Conservation (phyloP, 2,329 filamentous ascomycete genomes). For the Ophiostoma himal-ulmi region DNA sequence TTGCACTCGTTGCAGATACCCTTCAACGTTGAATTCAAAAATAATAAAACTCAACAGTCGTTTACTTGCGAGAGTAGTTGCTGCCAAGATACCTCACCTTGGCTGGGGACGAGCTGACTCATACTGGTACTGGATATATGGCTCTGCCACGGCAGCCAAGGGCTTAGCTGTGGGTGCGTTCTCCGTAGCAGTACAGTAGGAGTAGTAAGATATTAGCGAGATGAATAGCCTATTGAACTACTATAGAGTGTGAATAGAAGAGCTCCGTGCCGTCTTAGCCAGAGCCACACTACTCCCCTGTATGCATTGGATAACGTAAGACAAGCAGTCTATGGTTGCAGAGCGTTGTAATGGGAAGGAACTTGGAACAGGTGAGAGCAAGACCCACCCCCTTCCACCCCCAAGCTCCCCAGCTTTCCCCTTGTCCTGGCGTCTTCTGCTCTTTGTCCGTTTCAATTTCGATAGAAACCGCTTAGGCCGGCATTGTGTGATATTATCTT, state of each 20-base stretch:
- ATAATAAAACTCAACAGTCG: too few relatives aligned
- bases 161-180: neutral
- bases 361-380: neutral
- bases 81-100: too few relatives aligned
- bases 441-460: neutral
- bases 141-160: constrained; percentile 5
- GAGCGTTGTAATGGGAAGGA: neutral
- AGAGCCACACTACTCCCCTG: neutral
- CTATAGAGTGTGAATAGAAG: neutral
- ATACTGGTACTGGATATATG: neutral
- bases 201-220: too few relatives aligned
- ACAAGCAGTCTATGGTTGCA: neutral
- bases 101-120: too few relatives aligned
- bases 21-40: too few relatives aligned
- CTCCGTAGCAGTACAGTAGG: too few relatives aligned
- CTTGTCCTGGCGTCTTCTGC: neutral
- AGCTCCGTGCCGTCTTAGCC: neutral
- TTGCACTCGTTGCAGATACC: too few relatives aligned
- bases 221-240: neutral
- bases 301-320: neutral
- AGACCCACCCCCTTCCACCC: neutral
- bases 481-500: neutral
- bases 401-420: neutral
- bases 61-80: too few relatives aligned
- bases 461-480: neutral